phyloP scores from a whole-genome alignment of 495 filamentous ascomycete genomes.

The Tuber brumale region DNA sequence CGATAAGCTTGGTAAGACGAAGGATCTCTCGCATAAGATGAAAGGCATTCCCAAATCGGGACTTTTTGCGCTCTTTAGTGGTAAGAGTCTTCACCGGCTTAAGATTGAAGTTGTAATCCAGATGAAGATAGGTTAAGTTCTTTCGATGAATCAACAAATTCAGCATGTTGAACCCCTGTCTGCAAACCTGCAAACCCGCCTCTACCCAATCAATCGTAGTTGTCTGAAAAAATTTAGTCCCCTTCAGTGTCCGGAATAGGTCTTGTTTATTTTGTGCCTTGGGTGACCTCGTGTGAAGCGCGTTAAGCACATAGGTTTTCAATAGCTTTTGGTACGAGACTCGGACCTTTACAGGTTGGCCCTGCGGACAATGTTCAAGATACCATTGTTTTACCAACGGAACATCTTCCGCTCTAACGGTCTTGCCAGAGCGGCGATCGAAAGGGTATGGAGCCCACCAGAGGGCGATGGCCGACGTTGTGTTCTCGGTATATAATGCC shows the following conservation, averaged over 20 bases:
- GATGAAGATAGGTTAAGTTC: constrained; percentile 95
- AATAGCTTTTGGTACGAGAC: constrained; percentile 99
- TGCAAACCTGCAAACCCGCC: constrained; percentile 94
- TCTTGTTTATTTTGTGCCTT: constrained; percentile 95
- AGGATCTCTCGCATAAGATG: constrained; percentile 98
- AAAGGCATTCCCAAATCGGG: constrained; percentile 98
- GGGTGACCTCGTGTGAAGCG: constrained; percentile 86
- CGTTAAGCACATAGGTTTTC: constrained; percentile 94
- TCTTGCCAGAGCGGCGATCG: constrained; percentile 90
- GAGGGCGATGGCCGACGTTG: constrained; percentile 81
- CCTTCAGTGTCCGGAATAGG: constrained; percentile 78
- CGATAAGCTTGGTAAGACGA: constrained; percentile 95
- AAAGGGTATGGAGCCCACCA: constrained; percentile 99
- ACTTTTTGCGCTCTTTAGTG: constrained; percentile 99
- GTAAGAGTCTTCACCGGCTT: constrained; percentile 99
- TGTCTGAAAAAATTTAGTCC: constrained; percentile 99
- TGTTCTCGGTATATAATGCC: constrained; percentile 82
- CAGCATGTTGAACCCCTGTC: constrained; percentile 99
- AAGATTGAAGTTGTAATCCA: constrained; percentile 99
- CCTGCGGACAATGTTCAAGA: constrained; percentile 84
- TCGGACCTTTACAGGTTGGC: constrained; percentile 92
- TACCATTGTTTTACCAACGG: constrained; percentile 99
- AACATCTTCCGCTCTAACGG: constrained; percentile 95
- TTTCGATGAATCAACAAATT: constrained; percentile 97
- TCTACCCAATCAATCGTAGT: constrained; percentile 99